Percentiles rank a stretch among this genome's conserved stretches.
Evolutionary conservation across 768 basidiomycete species (phyloP).

Genomic region (Antrodiella citrinella): DNA sequence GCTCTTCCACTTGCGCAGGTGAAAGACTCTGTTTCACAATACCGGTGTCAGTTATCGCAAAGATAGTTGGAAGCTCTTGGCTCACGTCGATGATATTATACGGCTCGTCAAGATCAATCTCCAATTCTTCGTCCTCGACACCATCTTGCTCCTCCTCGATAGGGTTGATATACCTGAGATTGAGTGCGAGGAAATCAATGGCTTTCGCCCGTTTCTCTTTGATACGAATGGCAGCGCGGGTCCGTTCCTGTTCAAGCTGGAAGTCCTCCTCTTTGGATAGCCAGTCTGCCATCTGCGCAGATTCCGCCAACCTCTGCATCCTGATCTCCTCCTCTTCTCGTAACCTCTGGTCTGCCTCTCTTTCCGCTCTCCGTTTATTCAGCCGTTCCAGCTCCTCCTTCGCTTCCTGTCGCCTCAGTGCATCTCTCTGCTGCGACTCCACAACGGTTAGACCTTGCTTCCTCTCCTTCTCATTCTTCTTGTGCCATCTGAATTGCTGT

Average conservation of each 20-base stretch:
- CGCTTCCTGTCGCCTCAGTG: constrained; percentile 76
- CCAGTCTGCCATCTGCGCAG: constrained; percentile 98
- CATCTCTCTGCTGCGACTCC: constrained; percentile 76
- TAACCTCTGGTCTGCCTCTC: constrained; percentile 82
- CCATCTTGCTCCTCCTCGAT: constrained; percentile 59
- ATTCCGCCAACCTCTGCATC: constrained; percentile 86
- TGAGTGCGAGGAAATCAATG: constrained; percentile 95
- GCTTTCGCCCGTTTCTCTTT: constrained; percentile 97
- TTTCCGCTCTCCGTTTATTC: constrained; percentile 83
- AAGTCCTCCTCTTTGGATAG: constrained; percentile 95
- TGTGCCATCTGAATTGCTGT: constrained; percentile 97
- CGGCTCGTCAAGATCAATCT: constrained; percentile 97
- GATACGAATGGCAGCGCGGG: constrained; percentile 87
- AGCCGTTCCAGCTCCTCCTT: constrained; percentile 92
- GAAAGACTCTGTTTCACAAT: constrained; percentile 81
- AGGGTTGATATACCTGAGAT: constrained; percentile 85
- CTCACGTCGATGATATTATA: constrained; percentile 94
- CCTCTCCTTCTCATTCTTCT: constrained; percentile 94
- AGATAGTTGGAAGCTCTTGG: constrained; percentile 8
- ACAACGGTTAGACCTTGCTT: constrained; percentile 75
- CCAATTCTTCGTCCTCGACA: constrained; percentile 72
- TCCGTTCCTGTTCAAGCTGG: constrained; percentile 89
- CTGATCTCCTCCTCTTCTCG: constrained; percentile 90
- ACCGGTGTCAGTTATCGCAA: constrained; percentile 3
- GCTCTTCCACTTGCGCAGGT: constrained; percentile 80